Evolutionary conservation across 2,329 filamentous ascomycete genomes (phyloP), one percentile per base, ranked within the genome.

Genomic region (Pseudopithomyces maydicus): DNA sequence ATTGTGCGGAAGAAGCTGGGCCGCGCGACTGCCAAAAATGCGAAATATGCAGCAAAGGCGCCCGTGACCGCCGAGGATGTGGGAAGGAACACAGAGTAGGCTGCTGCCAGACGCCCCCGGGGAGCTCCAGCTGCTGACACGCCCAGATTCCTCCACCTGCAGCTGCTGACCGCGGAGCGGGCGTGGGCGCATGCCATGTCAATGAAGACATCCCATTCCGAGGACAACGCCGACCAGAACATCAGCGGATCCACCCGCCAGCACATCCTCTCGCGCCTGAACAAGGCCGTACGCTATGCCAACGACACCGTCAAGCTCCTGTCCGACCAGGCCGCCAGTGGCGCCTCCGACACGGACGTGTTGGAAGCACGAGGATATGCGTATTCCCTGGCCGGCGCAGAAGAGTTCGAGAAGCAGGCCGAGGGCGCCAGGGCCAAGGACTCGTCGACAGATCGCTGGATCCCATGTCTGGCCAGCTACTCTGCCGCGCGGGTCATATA

Each of bases 181-280:
- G 91, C 93, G 50, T 98, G 92, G 91, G 94, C 95, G 36, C 89
- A 97, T 76, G 94, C 93, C 56, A 96, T 98, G 92, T 88, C 90
- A 73, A 92, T 97, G 84, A 97, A 96, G 78, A 85, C 91, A 3
- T 81, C 86, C 19, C 91, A 96, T 73, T 86, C 90, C 38, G 85
- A 90, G 66, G 91, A 95, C 67, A 87, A 88, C 58, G 81, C 82
- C 36, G 79, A 82, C 51, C 90, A 91, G 75, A 89, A 88, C 47
- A 90, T 97, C 62, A 85, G 88, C 26, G 90, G 92, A 58, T 87
- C 89, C 51, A 90, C 91, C 17, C 88, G 92, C 71, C 89, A 89
- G 52, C 94, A 99, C 76, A 95, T 98, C 38, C 86, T 96, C 55
- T 96, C 93, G 14, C 87, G 93, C 52, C 81, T 98, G 39, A 85